A percentile compares a stretch with the other conserved stretches of the same genome.
Conservation (phyloP, 2,329 filamentous ascomycete species). For the Huntiella moniliformis region DNA sequence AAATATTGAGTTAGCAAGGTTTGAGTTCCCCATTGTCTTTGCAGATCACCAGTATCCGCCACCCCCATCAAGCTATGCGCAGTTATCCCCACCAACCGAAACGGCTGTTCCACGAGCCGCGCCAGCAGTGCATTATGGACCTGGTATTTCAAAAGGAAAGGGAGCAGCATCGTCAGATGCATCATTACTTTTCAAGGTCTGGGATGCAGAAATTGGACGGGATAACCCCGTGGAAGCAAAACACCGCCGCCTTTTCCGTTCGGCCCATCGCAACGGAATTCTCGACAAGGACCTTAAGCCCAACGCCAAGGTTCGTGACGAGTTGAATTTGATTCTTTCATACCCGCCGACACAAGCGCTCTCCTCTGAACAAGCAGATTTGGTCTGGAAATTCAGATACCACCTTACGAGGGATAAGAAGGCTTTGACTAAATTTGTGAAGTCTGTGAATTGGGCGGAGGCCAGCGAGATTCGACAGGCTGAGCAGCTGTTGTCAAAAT, state of each 20-base stretch:
- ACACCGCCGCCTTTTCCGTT: slow-evolving; percentile 77
- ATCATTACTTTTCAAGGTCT: slow-evolving; percentile 57
- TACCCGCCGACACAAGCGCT: slow-evolving; percentile 85
- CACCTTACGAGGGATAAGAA: slow-evolving; percentile 83
- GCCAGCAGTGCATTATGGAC: slow-evolving; percentile 76
- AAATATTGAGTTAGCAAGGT: slow-evolving; percentile 79
- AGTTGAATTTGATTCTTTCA: slow-evolving; percentile 75
- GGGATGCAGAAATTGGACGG: slow-evolving; percentile 76
- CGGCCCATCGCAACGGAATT: slow-evolving; percentile 76
- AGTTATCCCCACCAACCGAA: slow-evolving; percentile 29
- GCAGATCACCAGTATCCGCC: slow-evolving; percentile 82
- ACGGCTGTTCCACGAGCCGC: slow-evolving; percentile 47
- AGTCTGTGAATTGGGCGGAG: slow-evolving; percentile 90
- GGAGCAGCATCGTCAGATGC: slow-evolving; percentile 1
- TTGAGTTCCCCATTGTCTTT: slow-evolving; percentile 91
- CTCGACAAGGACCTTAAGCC: slow-evolving; percentile 90
- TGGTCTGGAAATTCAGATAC: slow-evolving; percentile 95
- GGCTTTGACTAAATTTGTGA: slow-evolving; percentile 90
- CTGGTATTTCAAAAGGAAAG: slow-evolving; percentile 50
- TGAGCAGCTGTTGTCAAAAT: slow-evolving; percentile 73
- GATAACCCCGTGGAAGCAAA: slow-evolving; percentile 95
- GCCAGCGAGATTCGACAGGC: slow-evolving; percentile 71
- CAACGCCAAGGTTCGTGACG: slow-evolving; percentile 86
- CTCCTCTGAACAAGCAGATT: slow-evolving; percentile 78
- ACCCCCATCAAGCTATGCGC: slow-evolving; percentile 34